Conservation (phyloP, 768 basidiomycete genomes). For the Suillus alpinus region DNA sequence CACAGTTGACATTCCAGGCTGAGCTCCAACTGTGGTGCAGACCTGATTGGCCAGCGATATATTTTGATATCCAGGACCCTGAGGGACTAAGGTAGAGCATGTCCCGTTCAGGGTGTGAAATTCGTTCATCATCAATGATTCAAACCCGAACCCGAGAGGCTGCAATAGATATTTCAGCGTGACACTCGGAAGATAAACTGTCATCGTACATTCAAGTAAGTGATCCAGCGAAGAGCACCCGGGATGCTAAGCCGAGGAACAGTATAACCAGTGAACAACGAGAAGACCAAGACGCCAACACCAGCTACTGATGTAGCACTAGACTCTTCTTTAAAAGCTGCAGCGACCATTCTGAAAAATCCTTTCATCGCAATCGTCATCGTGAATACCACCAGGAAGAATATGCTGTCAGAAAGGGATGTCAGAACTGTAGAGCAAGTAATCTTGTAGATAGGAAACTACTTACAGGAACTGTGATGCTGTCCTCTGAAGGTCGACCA, state of each 20-base stretch:
- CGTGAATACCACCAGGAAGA: constrained; percentile 54
- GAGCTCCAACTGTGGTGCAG: constrained; percentile 68
- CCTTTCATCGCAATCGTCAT: constrained; percentile 69
- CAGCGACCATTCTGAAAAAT: constrained; percentile 69
- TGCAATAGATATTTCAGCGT: background rate
- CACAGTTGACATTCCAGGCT: constrained; percentile 58
- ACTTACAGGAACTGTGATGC: constrained; percentile 67
- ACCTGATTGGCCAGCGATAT: constrained; percentile 64
- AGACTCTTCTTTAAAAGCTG: constrained; percentile 55
- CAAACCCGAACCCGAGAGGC: constrained; percentile 40
- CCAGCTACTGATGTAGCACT: constrained; percentile 63
- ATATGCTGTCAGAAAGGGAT: constrained; percentile 40
- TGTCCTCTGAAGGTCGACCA: constrained; percentile 53
- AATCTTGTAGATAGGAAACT: constrained; percentile 20
- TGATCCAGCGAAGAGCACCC: constrained; percentile 66
- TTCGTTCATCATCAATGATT: constrained; percentile 76
- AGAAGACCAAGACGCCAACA: constrained; percentile 48
- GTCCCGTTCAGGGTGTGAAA: constrained; percentile 67
- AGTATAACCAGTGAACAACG: constrained; percentile 56
- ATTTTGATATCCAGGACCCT: constrained; percentile 59
- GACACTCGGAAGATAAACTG: background rate
- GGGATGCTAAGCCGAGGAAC: constrained; percentile 65
- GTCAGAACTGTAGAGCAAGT: background rate
- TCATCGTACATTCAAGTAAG: constrained; percentile 52
- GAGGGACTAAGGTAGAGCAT: constrained; percentile 59